A percentile compares a stretch with the other conserved stretches of the same genome.
phyloP scores from a whole-genome alignment of 148 eudicot genomes.

The Diospyros kaki region DNA sequence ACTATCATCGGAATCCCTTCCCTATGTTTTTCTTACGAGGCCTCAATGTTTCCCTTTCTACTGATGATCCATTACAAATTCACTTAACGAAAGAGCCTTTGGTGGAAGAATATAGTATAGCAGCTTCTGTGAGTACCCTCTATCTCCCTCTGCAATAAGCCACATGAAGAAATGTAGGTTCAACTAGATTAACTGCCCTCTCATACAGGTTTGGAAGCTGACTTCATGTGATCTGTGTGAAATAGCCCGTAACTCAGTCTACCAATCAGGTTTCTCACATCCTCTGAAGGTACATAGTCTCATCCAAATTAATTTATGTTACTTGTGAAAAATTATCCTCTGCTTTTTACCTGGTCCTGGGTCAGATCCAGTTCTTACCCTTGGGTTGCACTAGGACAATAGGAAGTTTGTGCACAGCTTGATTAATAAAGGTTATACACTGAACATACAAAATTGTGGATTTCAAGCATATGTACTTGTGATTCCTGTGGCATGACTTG shows the following conservation, averaged over 20 bases:
- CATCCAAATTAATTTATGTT: background rate
- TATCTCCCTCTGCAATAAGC: background rate
- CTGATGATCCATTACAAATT: slow-evolving; percentile 97
- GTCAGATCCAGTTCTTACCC: background rate
- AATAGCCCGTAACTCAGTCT: slow-evolving; percentile 95
- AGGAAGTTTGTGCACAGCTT: background rate
- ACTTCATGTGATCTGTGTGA: slow-evolving; percentile 97
- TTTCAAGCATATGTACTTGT: background rate
- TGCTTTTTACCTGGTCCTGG: slow-evolving; percentile 2
- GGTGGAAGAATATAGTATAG: slow-evolving; percentile 98
- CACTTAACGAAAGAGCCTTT: slow-evolving; percentile 95
- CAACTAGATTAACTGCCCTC: slow-evolving; percentile 7
- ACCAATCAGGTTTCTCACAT: slow-evolving; percentile 97
- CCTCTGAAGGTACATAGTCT: slow-evolving; percentile 62
- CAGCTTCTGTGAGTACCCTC: slow-evolving; percentile 73
- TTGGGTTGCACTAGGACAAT: background rate
- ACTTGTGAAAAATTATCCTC: background rate
- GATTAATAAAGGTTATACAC: background rate
- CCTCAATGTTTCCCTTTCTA: slow-evolving; percentile 95
- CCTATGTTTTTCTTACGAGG: slow-evolving; percentile 92
- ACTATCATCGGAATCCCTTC: slow-evolving; percentile 95
- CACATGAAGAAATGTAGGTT: background rate
- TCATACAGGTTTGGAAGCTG: slow-evolving; percentile 83
- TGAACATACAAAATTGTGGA: background rate
- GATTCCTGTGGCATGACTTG: background rate